Percentiles rank a stretch among this genome's conserved stretches.
These are phyloP conservation scores for Podila epigama DNA, from an alignment of 192 early-diverging fungal genomes.

Conservation along the genomic window DNA sequence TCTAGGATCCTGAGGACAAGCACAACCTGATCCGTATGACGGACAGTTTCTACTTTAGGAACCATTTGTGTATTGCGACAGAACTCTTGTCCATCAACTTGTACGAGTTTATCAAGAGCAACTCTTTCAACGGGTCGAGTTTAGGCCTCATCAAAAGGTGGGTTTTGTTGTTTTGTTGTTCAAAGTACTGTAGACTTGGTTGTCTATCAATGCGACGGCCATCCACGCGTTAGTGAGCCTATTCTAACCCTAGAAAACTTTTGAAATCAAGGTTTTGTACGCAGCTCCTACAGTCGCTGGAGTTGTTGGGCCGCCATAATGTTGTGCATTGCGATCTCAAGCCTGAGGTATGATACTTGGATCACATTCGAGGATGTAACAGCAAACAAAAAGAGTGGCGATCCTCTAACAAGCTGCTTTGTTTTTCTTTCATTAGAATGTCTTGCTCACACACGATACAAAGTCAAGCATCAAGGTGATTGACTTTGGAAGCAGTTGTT, in stretches of 20 bases:
- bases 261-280: conserved; percentile 64
- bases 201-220: no score
- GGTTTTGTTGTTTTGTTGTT: not conserved
- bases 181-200: no score
- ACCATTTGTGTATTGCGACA: conserved; percentile 93
- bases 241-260: not conserved
- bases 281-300: conserved; percentile 84
- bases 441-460: conserved; percentile 75
- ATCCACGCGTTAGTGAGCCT: no score
- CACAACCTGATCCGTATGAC: conserved; percentile 88
- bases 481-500: conserved; percentile 96
- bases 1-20: conserved; percentile 80
- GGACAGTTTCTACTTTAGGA: conserved; percentile 92
- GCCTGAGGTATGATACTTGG: conserved; percentile 73
- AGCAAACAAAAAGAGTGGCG: not conserved
- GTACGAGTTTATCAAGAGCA: conserved; percentile 95
- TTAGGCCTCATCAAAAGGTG: conserved; percentile 71
- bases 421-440: conserved; percentile 61
- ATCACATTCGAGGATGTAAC: conserved; percentile 8
- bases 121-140: conserved; percentile 86
- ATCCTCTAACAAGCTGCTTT: not conserved
- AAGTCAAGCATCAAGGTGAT: conserved; percentile 91
- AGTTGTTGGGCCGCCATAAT: conserved; percentile 69
- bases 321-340: conserved; percentile 97
- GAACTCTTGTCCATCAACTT: conserved; percentile 94